These are phyloP conservation scores for Clonostachys byssicola DNA, from an alignment of 2,329 filamentous ascomycete species.

Conservation along the genomic window DNA sequence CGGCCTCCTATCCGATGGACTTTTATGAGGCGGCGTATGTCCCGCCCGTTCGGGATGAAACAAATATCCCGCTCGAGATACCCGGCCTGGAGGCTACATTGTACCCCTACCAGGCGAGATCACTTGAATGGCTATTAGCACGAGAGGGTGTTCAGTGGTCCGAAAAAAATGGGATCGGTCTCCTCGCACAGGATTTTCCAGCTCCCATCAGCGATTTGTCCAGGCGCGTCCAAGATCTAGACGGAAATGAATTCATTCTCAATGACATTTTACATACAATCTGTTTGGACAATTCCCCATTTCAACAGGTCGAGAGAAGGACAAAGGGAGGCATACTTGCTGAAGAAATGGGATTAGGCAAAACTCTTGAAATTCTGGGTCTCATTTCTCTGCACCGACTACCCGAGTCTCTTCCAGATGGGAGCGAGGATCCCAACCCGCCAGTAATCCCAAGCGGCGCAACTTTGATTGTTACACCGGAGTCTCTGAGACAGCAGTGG, in stretches of 20 bases:
- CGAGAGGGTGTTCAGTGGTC: conserved; percentile 59
- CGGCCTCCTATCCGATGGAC: conserved; percentile 39
- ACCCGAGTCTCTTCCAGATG: conserved; percentile 6
- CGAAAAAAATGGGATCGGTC: not conserved
- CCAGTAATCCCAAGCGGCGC: conserved; percentile 44
- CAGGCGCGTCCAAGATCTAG: conserved; percentile 21
- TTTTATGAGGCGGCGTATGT: conserved; percentile 70
- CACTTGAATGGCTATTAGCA: conserved; percentile 65
- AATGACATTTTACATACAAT: conserved; percentile 62
- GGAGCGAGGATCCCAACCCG: conserved; percentile 7
- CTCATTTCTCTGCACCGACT: conserved; percentile 62
- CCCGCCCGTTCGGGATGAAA: conserved; percentile 39
- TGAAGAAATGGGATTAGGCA: conserved; percentile 82
- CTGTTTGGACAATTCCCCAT: conserved; percentile 40
- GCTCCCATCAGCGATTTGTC: conserved; percentile 18
- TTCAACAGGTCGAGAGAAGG: conserved; percentile 31
- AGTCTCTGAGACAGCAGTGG: conserved; percentile 57
- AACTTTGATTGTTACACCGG: conserved; percentile 59
- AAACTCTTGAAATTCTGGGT: conserved; percentile 72
- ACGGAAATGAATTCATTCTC: conserved; percentile 39
- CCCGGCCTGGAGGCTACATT: conserved; percentile 44
- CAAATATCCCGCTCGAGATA: conserved; percentile 31
- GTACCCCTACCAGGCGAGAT: conserved; percentile 69
- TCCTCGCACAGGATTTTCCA: not conserved
- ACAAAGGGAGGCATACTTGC: conserved; percentile 63